Evolutionary conservation across 1,139 yeast genomes (phyloP).

Genomic region (Geotrichum histeridarum): DNA sequence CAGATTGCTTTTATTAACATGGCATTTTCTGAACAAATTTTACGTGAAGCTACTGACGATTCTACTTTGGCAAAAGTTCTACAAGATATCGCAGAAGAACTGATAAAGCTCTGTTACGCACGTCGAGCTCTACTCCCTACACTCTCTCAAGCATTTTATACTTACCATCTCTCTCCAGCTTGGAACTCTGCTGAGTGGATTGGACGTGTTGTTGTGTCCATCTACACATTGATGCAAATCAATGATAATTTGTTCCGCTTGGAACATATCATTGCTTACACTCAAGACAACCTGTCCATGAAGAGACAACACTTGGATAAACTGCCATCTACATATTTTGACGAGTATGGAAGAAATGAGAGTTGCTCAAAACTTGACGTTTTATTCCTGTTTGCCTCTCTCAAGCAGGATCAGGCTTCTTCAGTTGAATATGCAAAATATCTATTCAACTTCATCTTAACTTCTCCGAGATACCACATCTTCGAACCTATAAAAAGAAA

Average conservation of each 20-base stretch:
- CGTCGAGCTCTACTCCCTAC: slow-evolving; percentile 68
- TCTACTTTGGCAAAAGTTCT: slow-evolving; percentile 21
- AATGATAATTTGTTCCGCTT: slow-evolving; percentile 54
- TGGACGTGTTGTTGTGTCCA: slow-evolving; percentile 46
- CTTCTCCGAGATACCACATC: slow-evolving; percentile 44
- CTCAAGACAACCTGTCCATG: slow-evolving; percentile 41
- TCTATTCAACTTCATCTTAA: slow-evolving; percentile 44
- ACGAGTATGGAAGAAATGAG: slow-evolving; percentile 59
- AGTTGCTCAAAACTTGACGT: slow-evolving; percentile 47
- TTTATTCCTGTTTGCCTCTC: slow-evolving; percentile 31
- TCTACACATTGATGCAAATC: slow-evolving; percentile 50
- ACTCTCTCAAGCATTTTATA: slow-evolving; percentile 45
- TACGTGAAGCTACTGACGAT: slow-evolving; percentile 25
- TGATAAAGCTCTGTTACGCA: slow-evolving; percentile 46
- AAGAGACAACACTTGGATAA: slow-evolving; percentile 12
- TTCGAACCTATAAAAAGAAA: slow-evolving; percentile 50
- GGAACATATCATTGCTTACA: slow-evolving; percentile 51
- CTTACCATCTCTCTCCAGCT: slow-evolving; percentile 34
- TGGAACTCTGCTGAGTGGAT: slow-evolving; percentile 51
- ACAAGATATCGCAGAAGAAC: slow-evolving; percentile 28
- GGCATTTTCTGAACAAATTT: slow-evolving; percentile 38
- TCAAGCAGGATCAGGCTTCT: slow-evolving; percentile 41
- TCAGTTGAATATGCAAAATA: slow-evolving; percentile 42
- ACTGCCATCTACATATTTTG: slow-evolving; percentile 41
- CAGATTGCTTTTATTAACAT: slow-evolving; percentile 54